Conservation (phyloP, 768 basidiomycete genomes). For the Lactarius akahatsu region DNA sequence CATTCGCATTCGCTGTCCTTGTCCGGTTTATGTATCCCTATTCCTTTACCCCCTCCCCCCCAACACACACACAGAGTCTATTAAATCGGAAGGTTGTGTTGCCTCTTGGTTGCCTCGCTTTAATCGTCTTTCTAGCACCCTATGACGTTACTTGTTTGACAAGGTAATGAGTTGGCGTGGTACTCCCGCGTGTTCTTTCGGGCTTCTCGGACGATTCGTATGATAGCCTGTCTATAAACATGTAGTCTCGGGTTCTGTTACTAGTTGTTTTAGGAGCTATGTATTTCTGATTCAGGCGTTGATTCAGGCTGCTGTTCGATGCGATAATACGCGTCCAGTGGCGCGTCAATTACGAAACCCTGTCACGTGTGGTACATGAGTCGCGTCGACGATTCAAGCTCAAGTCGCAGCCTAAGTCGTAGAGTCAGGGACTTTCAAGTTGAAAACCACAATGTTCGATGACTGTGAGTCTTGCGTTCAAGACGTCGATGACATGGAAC, state of each 20-base stretch:
- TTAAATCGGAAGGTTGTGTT: constrained; percentile 11
- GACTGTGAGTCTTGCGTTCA: constrained; percentile 38
- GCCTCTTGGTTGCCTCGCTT: neutral
- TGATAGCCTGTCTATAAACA: constrained; percentile 7
- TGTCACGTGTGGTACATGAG: neutral
- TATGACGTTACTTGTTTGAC: neutral
- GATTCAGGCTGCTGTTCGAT: neutral
- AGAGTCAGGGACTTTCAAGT: neutral
- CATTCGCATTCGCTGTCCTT: constrained; percentile 6
- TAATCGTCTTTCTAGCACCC: constrained; percentile 4
- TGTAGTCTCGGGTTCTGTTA: constrained; percentile 20
- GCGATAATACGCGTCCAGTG: no score
- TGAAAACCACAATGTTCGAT: constrained; percentile 38
- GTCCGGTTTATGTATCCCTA: constrained; percentile 22
- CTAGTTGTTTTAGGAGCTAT: constrained; percentile 16
- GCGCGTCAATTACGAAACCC: neutral
- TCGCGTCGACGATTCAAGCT: neutral
- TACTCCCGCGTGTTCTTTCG: neutral
- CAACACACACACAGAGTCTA: neutral
- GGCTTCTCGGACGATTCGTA: neutral
- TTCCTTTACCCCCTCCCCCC: neutral
- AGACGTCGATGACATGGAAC: constrained; percentile 11
- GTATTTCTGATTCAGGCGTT: constrained; percentile 16
- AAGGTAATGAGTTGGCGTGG: neutral
- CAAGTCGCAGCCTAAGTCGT: neutral